Evolutionary conservation across 768 basidiomycete species (phyloP), one percentile per base, ranked within the genome.

Genomic region (Lyophyllum shimeji): DNA sequence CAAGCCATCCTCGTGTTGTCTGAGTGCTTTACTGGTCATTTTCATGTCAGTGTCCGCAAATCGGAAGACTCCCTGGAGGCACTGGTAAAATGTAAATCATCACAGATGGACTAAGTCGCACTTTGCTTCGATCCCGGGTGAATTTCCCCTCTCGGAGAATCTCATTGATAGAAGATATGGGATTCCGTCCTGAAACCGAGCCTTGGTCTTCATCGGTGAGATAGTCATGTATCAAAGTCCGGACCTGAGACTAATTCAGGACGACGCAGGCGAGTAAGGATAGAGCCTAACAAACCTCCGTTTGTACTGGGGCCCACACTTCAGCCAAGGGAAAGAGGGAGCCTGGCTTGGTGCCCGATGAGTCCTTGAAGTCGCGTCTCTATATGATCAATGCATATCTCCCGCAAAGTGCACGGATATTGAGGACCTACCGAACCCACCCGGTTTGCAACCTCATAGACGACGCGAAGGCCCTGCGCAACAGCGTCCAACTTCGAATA

Each of bases 401-500:
- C 46, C 9, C 18, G 9, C 37, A 15, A n/a, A 29, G 46, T 33
- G 20, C n/a, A 27, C 18, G 23, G 25, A 48, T 12, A 37, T 25
- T 18, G 42, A n/a, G 48, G 23, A 81, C 93, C 72, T 66, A 97
- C 95, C 58, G 90, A 89, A 61, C 91, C 91, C 50, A 99, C 95
- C 53, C 95, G 83, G 62, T 88, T 89, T 1, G 92, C 82, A 6
- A 98, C 89, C 69, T 99, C 97, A 59, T 87, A 94, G 2, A 95
- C 82, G 3, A 97, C 87, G 50, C 95, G 78, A 58, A 97, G 76
- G 9, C 95, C 93, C 68, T 99, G 95, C 13, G 89, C 81, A 18
- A 98, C 90, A 27, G 97, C 97, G 65, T 95, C 89, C 46, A 99
- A 66, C 70, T 99, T 98, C 15, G 94, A 97, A 68, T 93, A 99